Conservation (phyloP, 306 rosid genomes). For the Ochetophila trinervis region DNA sequence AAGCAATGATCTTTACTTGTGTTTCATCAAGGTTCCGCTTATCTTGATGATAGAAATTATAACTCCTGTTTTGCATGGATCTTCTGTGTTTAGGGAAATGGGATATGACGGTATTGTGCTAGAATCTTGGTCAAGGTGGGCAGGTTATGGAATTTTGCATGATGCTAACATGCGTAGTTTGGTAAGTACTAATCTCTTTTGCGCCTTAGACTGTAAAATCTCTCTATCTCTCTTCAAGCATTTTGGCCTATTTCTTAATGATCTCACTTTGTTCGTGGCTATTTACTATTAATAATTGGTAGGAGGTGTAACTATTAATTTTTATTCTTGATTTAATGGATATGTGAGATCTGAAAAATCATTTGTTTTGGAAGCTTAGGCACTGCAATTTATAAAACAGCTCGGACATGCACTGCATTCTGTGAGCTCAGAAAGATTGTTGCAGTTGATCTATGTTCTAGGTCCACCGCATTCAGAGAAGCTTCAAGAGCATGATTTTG, state of each 20-base stretch:
- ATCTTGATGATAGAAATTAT: not conserved
- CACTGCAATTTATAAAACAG: slow-evolving; percentile 74
- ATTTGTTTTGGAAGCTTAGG: slow-evolving; percentile 52
- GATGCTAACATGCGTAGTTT: slow-evolving; percentile 65
- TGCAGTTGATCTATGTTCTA: slow-evolving; percentile 79
- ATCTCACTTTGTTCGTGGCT: not conserved
- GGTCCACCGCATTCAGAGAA: slow-evolving; percentile 88
- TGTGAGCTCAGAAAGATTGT: slow-evolving; percentile 37
- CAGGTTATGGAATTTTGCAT: slow-evolving; percentile 68
- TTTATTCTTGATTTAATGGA: slow-evolving; percentile 17
- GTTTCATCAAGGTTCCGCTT: slow-evolving; percentile 5
- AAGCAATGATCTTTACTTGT: no score
- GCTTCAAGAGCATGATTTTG: slow-evolving; percentile 73
- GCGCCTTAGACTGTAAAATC: not conserved
- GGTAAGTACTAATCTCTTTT: slow-evolving; percentile 44
- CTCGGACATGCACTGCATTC: slow-evolving; percentile 86
- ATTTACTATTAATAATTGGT: slow-evolving; percentile 15
- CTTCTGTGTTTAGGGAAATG: slow-evolving; percentile 67
- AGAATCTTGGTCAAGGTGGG: slow-evolving; percentile 99
- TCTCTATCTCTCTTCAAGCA: slow-evolving; percentile 7
- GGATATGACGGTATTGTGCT: slow-evolving; percentile 90
- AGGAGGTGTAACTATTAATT: slow-evolving; percentile 9
- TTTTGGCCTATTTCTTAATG: not conserved
- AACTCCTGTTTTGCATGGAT: slow-evolving; percentile 10
- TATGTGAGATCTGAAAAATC: slow-evolving; percentile 8